phyloP scores from a whole-genome alignment of 495 filamentous ascomycete species.

The Aspergillus bridgeri region DNA sequence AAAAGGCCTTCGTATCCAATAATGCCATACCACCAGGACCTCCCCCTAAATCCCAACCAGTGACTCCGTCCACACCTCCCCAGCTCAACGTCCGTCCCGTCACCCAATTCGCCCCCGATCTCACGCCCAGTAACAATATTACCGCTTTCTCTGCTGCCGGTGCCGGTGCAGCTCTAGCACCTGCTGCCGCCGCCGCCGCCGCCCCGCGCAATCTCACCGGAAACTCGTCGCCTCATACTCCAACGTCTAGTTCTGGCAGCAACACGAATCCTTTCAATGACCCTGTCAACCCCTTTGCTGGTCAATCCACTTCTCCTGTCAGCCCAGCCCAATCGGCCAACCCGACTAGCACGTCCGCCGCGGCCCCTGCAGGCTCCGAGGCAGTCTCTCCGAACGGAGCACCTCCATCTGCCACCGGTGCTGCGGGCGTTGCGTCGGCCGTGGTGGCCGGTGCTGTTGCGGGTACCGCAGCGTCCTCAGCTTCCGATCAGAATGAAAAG shows the following conservation, averaged over 20 bases:
- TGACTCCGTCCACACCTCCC: conserved; percentile 60
- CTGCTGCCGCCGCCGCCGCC: conserved; percentile 29
- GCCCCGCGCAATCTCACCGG: conserved; percentile 38
- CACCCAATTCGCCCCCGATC: conserved; percentile 78
- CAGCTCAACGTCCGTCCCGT: conserved; percentile 82
- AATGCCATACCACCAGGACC: conserved; percentile 35
- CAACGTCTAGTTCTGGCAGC: conserved; percentile 39
- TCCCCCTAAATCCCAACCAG: conserved; percentile 17
- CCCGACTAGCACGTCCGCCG: neutral
- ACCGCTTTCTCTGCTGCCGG: conserved; percentile 38
- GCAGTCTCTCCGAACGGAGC: neutral
- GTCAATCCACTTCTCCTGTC: conserved; percentile 35
- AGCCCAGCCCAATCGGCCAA: conserved; percentile 7
- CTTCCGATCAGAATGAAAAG: conserved; percentile 37
- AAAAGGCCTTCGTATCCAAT: conserved; percentile 43
- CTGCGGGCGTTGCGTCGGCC: conserved; percentile 35
- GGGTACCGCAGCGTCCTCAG: conserved; percentile 32
- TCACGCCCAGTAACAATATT: conserved; percentile 41
- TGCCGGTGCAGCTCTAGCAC: conserved; percentile 20
- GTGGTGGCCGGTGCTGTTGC: conserved; percentile 34
- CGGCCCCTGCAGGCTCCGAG: conserved; percentile 11
- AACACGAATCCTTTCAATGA: conserved; percentile 44
- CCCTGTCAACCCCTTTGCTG: conserved; percentile 52
- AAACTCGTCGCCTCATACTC: conserved; percentile 34
- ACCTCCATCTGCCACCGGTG: neutral